Base-by-base conservation (phyloP, 352 stramenopile genomes). In the Phytopythium chamaehyphon region DNA sequence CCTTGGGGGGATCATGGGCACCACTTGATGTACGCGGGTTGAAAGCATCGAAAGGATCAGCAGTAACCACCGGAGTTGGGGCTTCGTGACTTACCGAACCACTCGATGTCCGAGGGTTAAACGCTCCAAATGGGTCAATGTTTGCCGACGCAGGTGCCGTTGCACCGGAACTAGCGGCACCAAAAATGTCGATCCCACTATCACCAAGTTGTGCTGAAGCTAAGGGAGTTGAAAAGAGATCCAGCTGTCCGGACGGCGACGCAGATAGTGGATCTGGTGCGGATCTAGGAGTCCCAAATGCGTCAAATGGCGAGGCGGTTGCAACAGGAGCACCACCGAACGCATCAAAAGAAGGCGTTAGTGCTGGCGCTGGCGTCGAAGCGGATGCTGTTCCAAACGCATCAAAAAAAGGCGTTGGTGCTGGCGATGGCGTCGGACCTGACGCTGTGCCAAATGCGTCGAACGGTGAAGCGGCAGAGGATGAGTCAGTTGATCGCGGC, bases 1-100 rank as follows among this genome's bases (percentile, higher is more conserved):
- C 9, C 28, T 33, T 33, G 5, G 28, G 9, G 28, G 28, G 28
- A 5, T 33, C 28, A 5, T 33, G 28, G 28, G 28, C 54, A 19
- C 50, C 28, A 15, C 43, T 42, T 39, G 58, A 69, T 2, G n/a
- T 38, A 14, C 15, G 37, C 18, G 39, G 57, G 45, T 87, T 72
- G 51, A 91, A 91, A 36, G 77, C 81, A 23, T 72, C 57, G 55
- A 90, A 90, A 37, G 70, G 74, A 57, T 90, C 62, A 22, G 45
- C 61, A n/a, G 57, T 23, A 39, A 26, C 21, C 0, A 37, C 19
- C 40, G 51, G 16, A 28, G 55, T 23, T 39, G 40, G 35, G 57
- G 57, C 35, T 21, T 62, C 55, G 9, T 64, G 55, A 6, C 35
- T n/a, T 18, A 39, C 49, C 2, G 22, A 16, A 8, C 47, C 47